A percentile compares a stretch with the other conserved stretches of the same genome.
These are phyloP conservation scores for Elymus sibiricus DNA, from an alignment of 176 grass and related monocot species.

Conservation along the genomic window DNA sequence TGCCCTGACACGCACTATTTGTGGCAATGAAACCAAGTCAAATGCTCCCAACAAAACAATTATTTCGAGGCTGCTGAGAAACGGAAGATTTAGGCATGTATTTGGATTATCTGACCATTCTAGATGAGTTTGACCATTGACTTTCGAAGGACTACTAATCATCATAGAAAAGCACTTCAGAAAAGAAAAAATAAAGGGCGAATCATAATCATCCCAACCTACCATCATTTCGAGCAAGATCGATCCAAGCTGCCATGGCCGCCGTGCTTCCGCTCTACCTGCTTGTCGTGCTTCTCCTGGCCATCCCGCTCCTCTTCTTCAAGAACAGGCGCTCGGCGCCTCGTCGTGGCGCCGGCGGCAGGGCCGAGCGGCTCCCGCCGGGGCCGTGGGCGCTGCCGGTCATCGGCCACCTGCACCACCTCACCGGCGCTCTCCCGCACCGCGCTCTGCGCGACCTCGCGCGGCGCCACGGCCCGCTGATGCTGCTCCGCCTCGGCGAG, in stretches of 20 bases:
- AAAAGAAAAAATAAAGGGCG: not conserved
- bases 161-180: not conserved
- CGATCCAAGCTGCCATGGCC: not conserved
- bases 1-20: too few species aligned
- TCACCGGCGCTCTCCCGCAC: conserved; percentile 12
- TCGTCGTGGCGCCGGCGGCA: not conserved
- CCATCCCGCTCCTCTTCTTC: not conserved
- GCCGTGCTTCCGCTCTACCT: not conserved
- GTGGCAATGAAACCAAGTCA: not conserved
- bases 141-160: too few species aligned
- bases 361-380: not conserved
- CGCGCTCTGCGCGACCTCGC: not conserved
- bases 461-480: conserved; percentile 16
- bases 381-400: conserved; percentile 14
- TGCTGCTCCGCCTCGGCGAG: not conserved
- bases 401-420: conserved; percentile 24
- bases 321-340: not conserved
- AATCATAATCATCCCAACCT: not conserved
- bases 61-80: not conserved
- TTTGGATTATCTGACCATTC: too few species aligned
- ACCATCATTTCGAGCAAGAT: not conserved
- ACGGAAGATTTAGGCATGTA: not conserved
- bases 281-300: not conserved
- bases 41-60: not conserved
- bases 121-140: too few species aligned